A percentile compares a stretch with the other conserved stretches of the same genome.
phyloP scores from a whole-genome alignment of 441 rosid genomes.

The Breynia disticha region DNA sequence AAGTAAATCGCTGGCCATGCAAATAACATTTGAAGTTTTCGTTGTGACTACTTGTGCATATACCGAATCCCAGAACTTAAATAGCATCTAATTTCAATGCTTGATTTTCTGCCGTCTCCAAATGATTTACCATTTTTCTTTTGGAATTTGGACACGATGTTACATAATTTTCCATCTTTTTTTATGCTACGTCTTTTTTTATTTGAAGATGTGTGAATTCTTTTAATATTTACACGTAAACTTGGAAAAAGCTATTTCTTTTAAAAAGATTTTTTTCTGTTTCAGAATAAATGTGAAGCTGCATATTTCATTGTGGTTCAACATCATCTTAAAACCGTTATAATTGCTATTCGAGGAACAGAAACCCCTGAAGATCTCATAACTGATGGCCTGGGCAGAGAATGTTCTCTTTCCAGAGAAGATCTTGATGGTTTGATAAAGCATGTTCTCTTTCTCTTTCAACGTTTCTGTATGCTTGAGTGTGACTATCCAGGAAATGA shows the following conservation, averaged over 20 bases:
- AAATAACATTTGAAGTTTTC: too few relatives aligned
- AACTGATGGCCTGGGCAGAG: slow-evolving; percentile 82
- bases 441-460: slow-evolving; percentile 24
- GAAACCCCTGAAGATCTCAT: slow-evolving; percentile 95
- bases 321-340: slow-evolving; percentile 58
- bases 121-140: not conserved
- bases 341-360: slow-evolving; percentile 82
- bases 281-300: slow-evolving; percentile 67
- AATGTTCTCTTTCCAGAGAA: slow-evolving; percentile 43
- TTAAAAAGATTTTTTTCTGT: slow-evolving; percentile 9
- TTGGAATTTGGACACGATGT: not conserved
- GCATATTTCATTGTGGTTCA: slow-evolving; percentile 81
- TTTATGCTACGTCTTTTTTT: not conserved
- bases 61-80: too few relatives aligned
- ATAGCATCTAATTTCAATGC: too few relatives aligned
- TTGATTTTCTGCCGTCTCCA: not conserved
- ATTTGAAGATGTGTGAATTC: not conserved
- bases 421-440: slow-evolving; percentile 72
- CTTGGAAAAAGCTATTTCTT: not conserved
- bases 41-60: too few relatives aligned
- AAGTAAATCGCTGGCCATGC: too few relatives aligned
- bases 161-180: not conserved
- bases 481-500: too few relatives aligned
- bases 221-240: not conserved
- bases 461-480: not conserved